Percentiles rank a stretch among this genome's conserved stretches.
Conservation (phyloP, 2,329 filamentous ascomycete species). For the Nemania abortiva region DNA sequence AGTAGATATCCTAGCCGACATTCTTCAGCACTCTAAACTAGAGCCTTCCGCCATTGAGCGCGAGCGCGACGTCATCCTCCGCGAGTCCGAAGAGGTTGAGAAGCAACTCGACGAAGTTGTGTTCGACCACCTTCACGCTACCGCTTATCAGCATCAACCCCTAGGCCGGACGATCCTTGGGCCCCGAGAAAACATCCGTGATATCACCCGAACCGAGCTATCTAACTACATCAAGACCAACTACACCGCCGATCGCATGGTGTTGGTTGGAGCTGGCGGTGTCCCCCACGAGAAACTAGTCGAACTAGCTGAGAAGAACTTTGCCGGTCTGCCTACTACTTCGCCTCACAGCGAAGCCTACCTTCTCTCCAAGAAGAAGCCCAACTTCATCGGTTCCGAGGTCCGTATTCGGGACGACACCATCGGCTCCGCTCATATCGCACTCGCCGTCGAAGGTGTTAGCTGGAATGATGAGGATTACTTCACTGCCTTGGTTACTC, state of each 20-base stretch:
- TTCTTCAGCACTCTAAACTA: conserved; percentile 99
- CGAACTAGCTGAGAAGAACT: conserved; percentile 96
- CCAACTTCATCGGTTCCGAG: conserved; percentile 96
- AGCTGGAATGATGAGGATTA: conserved; percentile 99
- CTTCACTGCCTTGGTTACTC: conserved; percentile 96
- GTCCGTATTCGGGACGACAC: conserved; percentile 96
- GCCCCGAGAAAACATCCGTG: conserved; percentile 97
- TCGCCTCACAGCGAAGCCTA: conserved; percentile 81
- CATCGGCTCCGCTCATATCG: conserved; percentile 95
- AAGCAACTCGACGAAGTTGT: conserved; percentile 99
- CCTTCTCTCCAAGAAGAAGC: conserved; percentile 83
- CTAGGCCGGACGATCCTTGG: conserved; percentile 98
- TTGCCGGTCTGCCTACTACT: conserved; percentile 80
- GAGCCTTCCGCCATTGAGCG: conserved; percentile 93
- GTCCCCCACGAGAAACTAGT: conserved; percentile 95
- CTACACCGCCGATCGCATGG: conserved; percentile 99
- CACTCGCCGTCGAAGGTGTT: conserved; percentile 98
- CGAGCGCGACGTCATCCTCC: conserved; percentile 97
- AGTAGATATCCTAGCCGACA: conserved; percentile 98
- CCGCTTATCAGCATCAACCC: conserved; percentile 95
- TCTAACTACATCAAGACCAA: conserved; percentile 98
- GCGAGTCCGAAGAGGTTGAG: conserved; percentile 99
- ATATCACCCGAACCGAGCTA: conserved; percentile 92
- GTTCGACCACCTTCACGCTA: conserved; percentile 98
- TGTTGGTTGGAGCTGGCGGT: conserved; percentile 94